Evolutionary conservation across 352 stramenopile genomes (phyloP), one percentile per base, ranked within the genome.

Genomic region (Pythium folliculosum): DNA sequence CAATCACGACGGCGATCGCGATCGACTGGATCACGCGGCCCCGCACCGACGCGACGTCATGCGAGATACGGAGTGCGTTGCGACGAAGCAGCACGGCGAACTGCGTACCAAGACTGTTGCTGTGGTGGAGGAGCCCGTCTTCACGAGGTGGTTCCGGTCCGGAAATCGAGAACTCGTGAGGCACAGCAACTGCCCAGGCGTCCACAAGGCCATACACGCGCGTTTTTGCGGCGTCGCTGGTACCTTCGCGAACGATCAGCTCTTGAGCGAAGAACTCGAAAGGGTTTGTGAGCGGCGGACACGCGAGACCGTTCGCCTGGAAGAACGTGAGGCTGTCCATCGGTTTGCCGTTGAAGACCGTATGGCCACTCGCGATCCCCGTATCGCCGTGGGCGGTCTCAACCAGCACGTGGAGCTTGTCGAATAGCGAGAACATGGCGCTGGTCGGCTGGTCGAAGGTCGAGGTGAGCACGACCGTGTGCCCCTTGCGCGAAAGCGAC

Each of bases 331-430:
- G 77, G 1, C 73, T 69, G n/a, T 91, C 73, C 13, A 30, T 60
- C 17, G 77, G 79, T 21, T 78, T 80, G 5, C 85, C 83, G 40
- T 90, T 73, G 67, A 88, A 94, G 12, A 98, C 78, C 3, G 92
- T 98, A 52, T 91, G 89, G 35, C 90, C 90, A 53, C 35, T 40
- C 1, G 63, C 66, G 12, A 40, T 14, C 35, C 35, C 35, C 8
- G 35, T 14, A 14, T 40, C 35, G 3, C 69, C 74, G 54, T 86
- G 40, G 4, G 40, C 9, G 5, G 40, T n/a, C 40, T 47, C 72
- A 0, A 76, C 64, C 4, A 91, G 57, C 37, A 91, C 40, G 57
- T 89, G 86, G 9, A 91, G 63, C 12, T 70, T 53, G 50, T 89
- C 80, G 44, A 89, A 88, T 1, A 88, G 69, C 0, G 44, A 59